Base-by-base conservation (phyloP, 352 stramenopile species). In the Globisporangium polare region DNA sequence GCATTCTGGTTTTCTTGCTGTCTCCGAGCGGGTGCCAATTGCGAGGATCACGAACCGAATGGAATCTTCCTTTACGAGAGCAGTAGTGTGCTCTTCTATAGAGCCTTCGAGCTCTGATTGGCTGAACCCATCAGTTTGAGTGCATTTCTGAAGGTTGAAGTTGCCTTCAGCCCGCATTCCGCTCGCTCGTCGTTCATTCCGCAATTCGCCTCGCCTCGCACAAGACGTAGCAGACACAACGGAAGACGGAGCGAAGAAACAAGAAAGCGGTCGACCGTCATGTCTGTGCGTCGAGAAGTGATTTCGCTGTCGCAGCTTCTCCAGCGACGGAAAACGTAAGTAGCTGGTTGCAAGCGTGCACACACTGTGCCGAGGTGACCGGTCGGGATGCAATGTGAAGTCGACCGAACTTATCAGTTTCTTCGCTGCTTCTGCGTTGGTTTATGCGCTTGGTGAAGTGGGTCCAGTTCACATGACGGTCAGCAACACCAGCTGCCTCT, bases 221-320 rank as follows among this genome's bases (percentile, higher is more conserved):
- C 49, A 57, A 49, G 24, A 20, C 35, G 35, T 4, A 13, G 18
- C 35, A 5, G 1, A 49, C 35, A 43, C 4, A 15, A 12, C 35
- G 3, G 3, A 49, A 47, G 12, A 24, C n/a, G 26, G 41, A 43
- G 8, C 0, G n/a, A 31, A 37, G 29, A 22, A 9, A 18, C 5
- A 35, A 33, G 26, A 10, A 52, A 62, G 22, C 18, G 47, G 37
- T n/a, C 31, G 1, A 18, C 24, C 43, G 17, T 41, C 31, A 92
- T 92, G 83, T 73, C 78, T 18, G 68, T 90, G 54, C 83, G 74
- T 33, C 72, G 75, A 46, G 83, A 92, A 55, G 74, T 92, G 26
- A 65, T 92, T 41, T 86, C 83, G 29, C 79, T 92, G 56, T 89
- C 83, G 29, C 75, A 89, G 71, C 67, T 92, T 6, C 74, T 92